Evolutionary conservation across 163 green algal genomes (phyloP).

Genomic region (Coccomyxa subellipsoidea): DNA sequence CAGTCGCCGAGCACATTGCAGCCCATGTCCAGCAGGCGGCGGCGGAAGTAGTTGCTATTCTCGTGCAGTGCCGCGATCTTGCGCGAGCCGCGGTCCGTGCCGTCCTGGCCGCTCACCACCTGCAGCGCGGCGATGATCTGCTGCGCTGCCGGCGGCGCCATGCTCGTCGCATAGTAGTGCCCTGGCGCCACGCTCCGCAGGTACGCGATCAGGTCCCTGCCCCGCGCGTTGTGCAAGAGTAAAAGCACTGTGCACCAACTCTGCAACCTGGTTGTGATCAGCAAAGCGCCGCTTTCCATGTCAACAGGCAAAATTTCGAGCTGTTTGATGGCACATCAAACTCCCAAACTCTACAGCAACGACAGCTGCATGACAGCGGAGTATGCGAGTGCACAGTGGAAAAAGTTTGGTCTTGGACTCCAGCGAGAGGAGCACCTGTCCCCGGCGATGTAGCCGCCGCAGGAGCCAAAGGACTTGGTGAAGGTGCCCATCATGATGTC

Average conservation of each 20-base stretch:
- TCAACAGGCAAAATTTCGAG: too few relatives aligned
- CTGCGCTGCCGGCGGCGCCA: conserved; percentile 79
- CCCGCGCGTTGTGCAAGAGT: too few relatives aligned
- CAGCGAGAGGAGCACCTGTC: conserved; percentile 11
- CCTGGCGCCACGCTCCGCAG: conserved; percentile 68
- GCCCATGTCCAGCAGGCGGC: conserved; percentile 74
- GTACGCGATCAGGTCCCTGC: conserved; percentile 71
- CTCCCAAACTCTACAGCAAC: too few relatives aligned
- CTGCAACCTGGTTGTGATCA: too few relatives aligned
- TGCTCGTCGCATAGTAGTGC: conserved; percentile 81
- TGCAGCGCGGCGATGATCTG: conserved; percentile 69
- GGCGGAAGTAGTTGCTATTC: conserved; percentile 93
- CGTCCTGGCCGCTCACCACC: conserved; percentile 70
- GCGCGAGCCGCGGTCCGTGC: conserved; percentile 51
- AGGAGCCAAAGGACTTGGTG: conserved; percentile 96
- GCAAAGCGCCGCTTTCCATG: too few relatives aligned
- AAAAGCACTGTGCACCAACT: too few relatives aligned
- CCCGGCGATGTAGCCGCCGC: conserved; percentile 87
- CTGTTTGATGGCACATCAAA: too few relatives aligned
- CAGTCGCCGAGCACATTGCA: conserved; percentile 90
- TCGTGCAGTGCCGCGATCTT: conserved; percentile 84
- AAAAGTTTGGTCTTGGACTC: too few relatives aligned
- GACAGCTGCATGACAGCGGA: too few relatives aligned
- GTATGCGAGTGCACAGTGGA: too few relatives aligned
- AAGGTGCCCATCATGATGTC: conserved; percentile 99